phyloP scores from a whole-genome alignment of 2,329 filamentous ascomycete species.

The Teratosphaeria zuluensis region DNA sequence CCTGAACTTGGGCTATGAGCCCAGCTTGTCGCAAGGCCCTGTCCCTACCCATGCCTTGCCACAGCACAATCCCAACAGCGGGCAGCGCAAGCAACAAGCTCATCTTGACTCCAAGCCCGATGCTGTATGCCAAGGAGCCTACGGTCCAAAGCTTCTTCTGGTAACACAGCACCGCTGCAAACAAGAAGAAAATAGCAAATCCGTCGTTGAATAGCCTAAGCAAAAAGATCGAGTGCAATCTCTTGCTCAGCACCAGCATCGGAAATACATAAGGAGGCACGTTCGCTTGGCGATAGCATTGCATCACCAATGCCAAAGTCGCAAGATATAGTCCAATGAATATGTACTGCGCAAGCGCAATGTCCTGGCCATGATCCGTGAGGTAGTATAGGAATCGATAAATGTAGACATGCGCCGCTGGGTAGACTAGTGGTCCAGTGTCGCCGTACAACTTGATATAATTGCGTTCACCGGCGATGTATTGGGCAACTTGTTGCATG shows the following conservation, averaged over 20 bases:
- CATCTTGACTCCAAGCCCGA: slow-evolving; percentile 92
- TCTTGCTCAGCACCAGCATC: slow-evolving; percentile 78
- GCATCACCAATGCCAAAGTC: slow-evolving; percentile 66
- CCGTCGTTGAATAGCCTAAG: slow-evolving; percentile 94
- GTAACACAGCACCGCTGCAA: slow-evolving; percentile 67
- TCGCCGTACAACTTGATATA: slow-evolving; percentile 77
- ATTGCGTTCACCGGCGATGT: slow-evolving; percentile 73
- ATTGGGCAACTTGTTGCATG: slow-evolving; percentile 83
- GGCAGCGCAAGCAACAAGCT: slow-evolving; percentile 73
- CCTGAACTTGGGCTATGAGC: slow-evolving; percentile 69
- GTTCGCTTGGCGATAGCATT: slow-evolving; percentile 67
- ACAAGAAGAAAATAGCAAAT: slow-evolving; percentile 75
- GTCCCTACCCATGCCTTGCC: slow-evolving; percentile 60
- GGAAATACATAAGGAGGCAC: slow-evolving; percentile 82
- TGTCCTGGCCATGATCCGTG: slow-evolving; percentile 66
- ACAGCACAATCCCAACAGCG: slow-evolving; percentile 65
- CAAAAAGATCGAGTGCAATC: slow-evolving; percentile 86
- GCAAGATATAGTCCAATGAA: slow-evolving; percentile 73
- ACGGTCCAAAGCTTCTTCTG: slow-evolving; percentile 65
- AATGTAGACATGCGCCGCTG: slow-evolving; percentile 84
- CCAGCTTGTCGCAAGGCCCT: slow-evolving; percentile 58
- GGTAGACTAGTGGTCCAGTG: slow-evolving; percentile 91
- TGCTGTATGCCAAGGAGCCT: slow-evolving; percentile 63
- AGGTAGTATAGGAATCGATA: slow-evolving; percentile 71
- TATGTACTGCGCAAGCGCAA: slow-evolving; percentile 69